Conservation (phyloP, 805 yeast species). For the Nakazawaea ishiwadae region DNA sequence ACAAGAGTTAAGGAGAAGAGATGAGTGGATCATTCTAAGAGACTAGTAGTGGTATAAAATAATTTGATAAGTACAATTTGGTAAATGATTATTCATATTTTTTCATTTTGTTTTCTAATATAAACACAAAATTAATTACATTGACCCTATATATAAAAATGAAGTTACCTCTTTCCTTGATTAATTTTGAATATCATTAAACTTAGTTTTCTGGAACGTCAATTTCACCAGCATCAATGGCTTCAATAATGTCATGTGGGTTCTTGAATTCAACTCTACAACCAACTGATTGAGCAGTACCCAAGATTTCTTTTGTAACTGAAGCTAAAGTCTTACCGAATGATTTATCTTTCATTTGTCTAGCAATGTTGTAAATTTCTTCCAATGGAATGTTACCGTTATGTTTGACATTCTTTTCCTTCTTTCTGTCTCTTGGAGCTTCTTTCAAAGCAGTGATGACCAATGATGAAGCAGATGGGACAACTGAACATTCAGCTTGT, state of each 20-base stretch:
- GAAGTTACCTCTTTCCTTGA: constrained; percentile 14
- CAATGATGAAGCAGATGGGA: constrained; percentile 98
- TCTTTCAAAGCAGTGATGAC: constrained; percentile 99
- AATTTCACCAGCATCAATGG: constrained; percentile 97
- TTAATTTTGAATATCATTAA: neutral
- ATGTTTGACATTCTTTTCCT: constrained; percentile 99
- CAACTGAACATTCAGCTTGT: constrained; percentile 98
- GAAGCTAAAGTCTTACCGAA: constrained; percentile 97
- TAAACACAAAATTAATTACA: constrained; percentile 13
- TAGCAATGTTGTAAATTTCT: constrained; percentile 95
- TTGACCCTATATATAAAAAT: constrained; percentile 20
- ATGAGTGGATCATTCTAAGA: too few relatives aligned
- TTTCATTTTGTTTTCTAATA: neutral
- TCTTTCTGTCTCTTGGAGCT: constrained; percentile 99
- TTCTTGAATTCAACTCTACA: constrained; percentile 99
- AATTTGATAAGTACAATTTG: neutral
- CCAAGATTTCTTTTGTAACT: constrained; percentile 97
- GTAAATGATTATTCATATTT: neutral
- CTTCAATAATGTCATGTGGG: constrained; percentile 98
- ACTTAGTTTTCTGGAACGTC: constrained; percentile 80
- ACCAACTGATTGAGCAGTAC: constrained; percentile 99
- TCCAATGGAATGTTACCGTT: constrained; percentile 97
- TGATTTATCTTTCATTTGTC: constrained; percentile 95
- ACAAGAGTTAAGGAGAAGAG: too few relatives aligned
- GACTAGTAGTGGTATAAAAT: too few relatives aligned